Evolutionary conservation across 2,329 filamentous ascomycete species (phyloP).

Genomic region (Fusarium sulawesiense): DNA sequence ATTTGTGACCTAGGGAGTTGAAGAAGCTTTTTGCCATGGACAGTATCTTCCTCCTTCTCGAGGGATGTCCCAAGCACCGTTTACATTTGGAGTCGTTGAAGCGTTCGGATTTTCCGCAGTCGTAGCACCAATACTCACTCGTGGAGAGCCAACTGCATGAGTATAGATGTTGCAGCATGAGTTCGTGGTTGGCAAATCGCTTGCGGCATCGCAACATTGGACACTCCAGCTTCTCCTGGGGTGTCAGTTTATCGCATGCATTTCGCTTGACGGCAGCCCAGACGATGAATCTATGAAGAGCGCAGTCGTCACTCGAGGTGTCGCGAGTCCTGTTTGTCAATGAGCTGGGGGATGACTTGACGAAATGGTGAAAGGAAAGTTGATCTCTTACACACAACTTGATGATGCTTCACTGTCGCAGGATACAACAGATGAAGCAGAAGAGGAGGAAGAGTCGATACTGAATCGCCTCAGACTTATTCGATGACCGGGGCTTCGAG

Average conservation of each 20-base stretch:
- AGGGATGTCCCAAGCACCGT: constrained; percentile 61
- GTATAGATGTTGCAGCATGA: constrained; percentile 65
- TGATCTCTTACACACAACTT: constrained; percentile 51
- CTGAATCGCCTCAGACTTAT: constrained; percentile 49
- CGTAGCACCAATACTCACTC: constrained; percentile 68
- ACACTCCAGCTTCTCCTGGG: constrained; percentile 62
- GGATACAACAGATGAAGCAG: constrained; percentile 42
- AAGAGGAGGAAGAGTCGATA: constrained; percentile 46
- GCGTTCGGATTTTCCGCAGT: constrained; percentile 63
- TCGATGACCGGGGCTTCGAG: constrained; percentile 49
- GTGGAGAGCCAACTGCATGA: constrained; percentile 60
- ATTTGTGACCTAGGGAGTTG: constrained; percentile 62
- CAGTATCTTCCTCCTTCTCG: constrained; percentile 63
- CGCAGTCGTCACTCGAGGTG: constrained; percentile 61
- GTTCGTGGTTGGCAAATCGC: constrained; percentile 63
- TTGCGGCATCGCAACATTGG: constrained; percentile 64
- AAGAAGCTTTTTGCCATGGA: constrained; percentile 67
- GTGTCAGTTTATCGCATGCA: constrained; percentile 59
- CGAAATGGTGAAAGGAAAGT: constrained; percentile 10
- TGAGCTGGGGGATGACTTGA: constrained; percentile 23
- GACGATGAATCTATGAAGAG: constrained; percentile 65
- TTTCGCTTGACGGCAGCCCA: constrained; percentile 69
- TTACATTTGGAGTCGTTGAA: constrained; percentile 65
- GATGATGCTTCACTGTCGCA: constrained; percentile 43
- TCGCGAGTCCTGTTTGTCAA: constrained; percentile 55